Evolutionary conservation across 106 monocot species (phyloP).

Genomic region (Dendrobium officinale): DNA sequence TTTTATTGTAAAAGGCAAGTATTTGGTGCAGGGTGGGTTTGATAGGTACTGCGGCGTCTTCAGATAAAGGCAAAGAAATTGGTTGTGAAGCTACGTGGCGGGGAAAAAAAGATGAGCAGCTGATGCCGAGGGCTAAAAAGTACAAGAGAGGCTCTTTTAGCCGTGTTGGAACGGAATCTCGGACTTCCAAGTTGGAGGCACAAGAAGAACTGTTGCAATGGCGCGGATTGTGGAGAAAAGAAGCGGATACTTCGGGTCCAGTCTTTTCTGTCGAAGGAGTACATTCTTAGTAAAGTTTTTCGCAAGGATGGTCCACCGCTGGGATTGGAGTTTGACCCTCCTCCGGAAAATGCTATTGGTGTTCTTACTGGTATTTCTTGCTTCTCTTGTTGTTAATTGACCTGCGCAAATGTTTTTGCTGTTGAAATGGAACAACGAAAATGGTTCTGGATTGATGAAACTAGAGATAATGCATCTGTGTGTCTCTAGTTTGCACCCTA

Average conservation of each 20-base stretch:
- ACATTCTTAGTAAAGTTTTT: constrained; percentile 70
- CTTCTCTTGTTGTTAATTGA: background rate
- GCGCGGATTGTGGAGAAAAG: constrained; percentile 4
- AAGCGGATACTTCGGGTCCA: constrained; percentile 26
- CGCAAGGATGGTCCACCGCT: constrained; percentile 95
- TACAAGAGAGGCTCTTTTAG: background rate
- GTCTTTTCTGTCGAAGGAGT: constrained; percentile 59
- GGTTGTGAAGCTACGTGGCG: background rate
- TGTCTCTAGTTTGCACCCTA: background rate
- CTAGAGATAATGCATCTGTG: background rate
- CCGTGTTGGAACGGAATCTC: background rate
- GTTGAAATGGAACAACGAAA: background rate
- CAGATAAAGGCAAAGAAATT: background rate
- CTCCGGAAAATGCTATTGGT: constrained; percentile 36
- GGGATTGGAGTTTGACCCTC: constrained; percentile 67
- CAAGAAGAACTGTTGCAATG: background rate
- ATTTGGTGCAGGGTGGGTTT: background rate
- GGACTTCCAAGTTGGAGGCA: background rate
- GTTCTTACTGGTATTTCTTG: constrained; percentile 30
- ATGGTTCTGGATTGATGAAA: constrained; percentile 3
- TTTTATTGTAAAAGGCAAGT: background rate
- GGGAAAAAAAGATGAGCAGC: background rate
- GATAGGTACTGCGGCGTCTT: background rate
- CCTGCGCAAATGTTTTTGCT: background rate
- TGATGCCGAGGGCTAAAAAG: background rate